Conservation (phyloP, 768 basidiomycete genomes). For the Clitopilus hobsonii region DNA sequence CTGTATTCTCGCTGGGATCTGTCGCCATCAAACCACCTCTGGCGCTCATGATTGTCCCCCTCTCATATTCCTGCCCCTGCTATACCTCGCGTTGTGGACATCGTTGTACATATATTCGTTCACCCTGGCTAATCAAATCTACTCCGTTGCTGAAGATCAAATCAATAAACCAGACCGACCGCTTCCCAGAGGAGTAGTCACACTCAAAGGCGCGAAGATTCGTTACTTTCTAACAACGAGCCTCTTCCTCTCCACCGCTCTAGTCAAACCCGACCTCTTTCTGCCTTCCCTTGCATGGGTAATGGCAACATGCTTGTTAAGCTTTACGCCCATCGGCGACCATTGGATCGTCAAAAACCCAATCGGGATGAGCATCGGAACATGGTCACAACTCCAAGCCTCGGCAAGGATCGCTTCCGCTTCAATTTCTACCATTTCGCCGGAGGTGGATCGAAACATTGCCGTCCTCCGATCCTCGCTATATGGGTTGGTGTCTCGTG, state of each 20-base stretch:
- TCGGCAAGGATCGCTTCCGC: too few species aligned
- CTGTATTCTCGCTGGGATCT: too few species aligned
- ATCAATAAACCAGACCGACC: constrained; percentile 19
- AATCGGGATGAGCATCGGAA: constrained; percentile 7
- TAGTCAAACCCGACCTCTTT: constrained; percentile 5
- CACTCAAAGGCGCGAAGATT: constrained; percentile 10
- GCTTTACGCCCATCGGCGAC: constrained; percentile 8
- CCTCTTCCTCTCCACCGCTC: constrained; percentile 4
- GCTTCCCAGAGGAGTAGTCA: constrained; percentile 14
- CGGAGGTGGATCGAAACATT: too few species aligned
- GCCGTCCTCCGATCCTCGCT: too few species aligned
- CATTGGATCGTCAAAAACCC: constrained; percentile 14
- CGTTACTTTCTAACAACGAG: constrained; percentile 8
- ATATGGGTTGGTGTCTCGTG: too few species aligned
- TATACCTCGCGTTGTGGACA: constrained; percentile 10
- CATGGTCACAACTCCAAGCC: constrained; percentile 13
- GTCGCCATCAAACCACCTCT: too few species aligned
- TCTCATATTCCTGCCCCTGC: too few species aligned
- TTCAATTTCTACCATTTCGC: too few species aligned
- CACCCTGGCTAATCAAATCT: constrained; percentile 16
- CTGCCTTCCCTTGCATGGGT: constrained; percentile 10
- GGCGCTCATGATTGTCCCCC: too few species aligned
- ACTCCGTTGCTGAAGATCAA: constrained; percentile 10
- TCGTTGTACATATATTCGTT: constrained; percentile 11
- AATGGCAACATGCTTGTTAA: constrained; percentile 4